Evolutionary conservation across 495 filamentous ascomycete species (phyloP), one percentile per base, ranked within the genome.

Genomic region (Aspergillus diversus): DNA sequence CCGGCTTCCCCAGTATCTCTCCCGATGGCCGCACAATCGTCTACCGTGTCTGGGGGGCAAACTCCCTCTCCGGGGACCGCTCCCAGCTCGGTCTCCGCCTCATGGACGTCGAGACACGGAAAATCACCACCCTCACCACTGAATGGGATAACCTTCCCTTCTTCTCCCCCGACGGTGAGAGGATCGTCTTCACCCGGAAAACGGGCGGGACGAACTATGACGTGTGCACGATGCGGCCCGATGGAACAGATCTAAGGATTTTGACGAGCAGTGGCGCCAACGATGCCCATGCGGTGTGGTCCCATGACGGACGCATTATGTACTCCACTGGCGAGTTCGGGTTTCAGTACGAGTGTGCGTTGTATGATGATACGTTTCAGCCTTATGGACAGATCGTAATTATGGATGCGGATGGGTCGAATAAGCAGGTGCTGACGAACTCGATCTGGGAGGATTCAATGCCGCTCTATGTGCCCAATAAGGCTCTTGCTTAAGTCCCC

Each of bases 271-370:
- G 71, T 55, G 64, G 64, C 7, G 72, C 75, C 17, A 78, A 80
- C 55, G 77, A 80, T 67, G 77, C 76, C 0, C 77, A 78, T 63
- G 77, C 77, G 9, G 73, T 77, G 0, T 81, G 79, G 78, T 66
- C 68, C 8, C 58, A 66, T 8, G 75, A 77, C 55, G 71, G 75
- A 11, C 73, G 71, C 50, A 77, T 77, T 16, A 47, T 73, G 57
- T 77, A 66, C 52, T 69, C 67, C 1, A 70, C 66, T 13, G 71
- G 71, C 5, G 75, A 75, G 73, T 75, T 64, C 27, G 73, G 75
- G 0, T 76, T 75, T 61, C 66, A 71, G 52, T 66, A 73, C 54
- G 73, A 77, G 61, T 68, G 65, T 21, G 64, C 67, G 1, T 55
- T 76, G 11, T 77, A 71, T 32, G 75, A 76, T 47, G 33, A 72